A percentile compares a stretch with the other conserved stretches of the same genome.
phyloP scores from a whole-genome alignment of 1,284 basidiomycete species.

The Laetiporus sulphureus region DNA sequence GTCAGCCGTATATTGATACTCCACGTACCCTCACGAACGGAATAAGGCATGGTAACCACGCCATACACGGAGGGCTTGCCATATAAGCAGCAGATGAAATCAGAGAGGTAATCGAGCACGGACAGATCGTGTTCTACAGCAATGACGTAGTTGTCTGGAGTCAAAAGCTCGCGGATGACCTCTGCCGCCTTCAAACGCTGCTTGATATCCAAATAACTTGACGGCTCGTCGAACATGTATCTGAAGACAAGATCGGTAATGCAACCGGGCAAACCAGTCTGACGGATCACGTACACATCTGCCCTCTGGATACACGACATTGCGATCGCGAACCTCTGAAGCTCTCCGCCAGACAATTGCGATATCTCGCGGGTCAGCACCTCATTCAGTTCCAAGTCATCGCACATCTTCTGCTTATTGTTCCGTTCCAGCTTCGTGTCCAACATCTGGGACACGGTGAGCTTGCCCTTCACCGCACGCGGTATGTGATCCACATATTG shows the following conservation, averaged over 20 bases:
- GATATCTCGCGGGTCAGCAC: conserved; percentile 79
- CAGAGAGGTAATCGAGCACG: conserved; percentile 93
- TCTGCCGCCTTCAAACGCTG: conserved; percentile 95
- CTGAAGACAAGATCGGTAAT: too few species aligned
- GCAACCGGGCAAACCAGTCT: too few species aligned
- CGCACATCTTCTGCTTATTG: conserved; percentile 78
- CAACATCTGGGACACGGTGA: conserved; percentile 87
- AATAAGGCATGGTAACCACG: conserved; percentile 96
- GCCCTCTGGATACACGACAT: conserved; percentile 90
- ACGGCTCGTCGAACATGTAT: conserved; percentile 97
- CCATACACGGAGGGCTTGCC: conserved; percentile 96
- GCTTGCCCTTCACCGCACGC: conserved; percentile 84
- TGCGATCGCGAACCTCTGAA: conserved; percentile 93
- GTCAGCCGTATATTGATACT: neutral
- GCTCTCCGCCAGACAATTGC: conserved; percentile 90
- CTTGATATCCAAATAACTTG: conserved; percentile 92
- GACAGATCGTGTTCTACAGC: conserved; percentile 98
- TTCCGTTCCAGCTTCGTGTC: conserved; percentile 80
- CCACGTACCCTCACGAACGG: conserved; percentile 84
- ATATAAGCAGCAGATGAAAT: conserved; percentile 95
- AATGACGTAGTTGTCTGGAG: conserved; percentile 83
- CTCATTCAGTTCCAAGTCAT: conserved; percentile 80
- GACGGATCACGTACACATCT: conserved; percentile 81
- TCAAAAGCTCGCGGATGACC: conserved; percentile 83
- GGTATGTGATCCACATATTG: conserved; percentile 99